phyloP scores from a whole-genome alignment of 345 rosid species.

The Litchi chinensis region DNA sequence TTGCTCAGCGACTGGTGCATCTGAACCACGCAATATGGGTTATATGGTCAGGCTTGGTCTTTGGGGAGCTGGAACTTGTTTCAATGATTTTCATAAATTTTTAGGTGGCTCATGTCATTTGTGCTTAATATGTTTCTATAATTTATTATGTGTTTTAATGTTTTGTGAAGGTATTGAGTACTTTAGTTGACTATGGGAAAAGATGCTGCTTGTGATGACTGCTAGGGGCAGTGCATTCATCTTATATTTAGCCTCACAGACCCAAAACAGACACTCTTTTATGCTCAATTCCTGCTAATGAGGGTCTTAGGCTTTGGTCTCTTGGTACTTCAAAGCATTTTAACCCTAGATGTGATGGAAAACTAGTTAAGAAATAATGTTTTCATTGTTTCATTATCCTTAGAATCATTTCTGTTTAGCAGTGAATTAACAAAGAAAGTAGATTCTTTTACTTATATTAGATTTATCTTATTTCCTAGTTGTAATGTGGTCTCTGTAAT shows the following conservation, averaged over 20 bases:
- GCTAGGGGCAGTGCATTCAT: neutral
- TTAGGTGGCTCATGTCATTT: slow-evolving; percentile 44
- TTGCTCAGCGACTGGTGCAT: slow-evolving; percentile 99
- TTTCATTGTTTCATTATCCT: too few relatives aligned
- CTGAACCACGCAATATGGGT: slow-evolving; percentile 99
- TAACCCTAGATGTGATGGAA: neutral
- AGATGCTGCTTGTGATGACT: neutral
- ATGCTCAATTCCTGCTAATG: neutral
- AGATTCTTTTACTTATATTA: too few relatives aligned
- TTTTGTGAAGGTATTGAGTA: neutral
- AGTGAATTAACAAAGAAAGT: too few relatives aligned
- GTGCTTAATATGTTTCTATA: neutral
- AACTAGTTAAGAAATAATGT: too few relatives aligned
- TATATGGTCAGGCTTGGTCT: slow-evolving; percentile 99
- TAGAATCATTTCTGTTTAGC: too few relatives aligned
- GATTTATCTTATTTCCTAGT: too few relatives aligned
- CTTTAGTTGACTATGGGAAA: slow-evolving; percentile 1
- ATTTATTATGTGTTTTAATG: neutral
- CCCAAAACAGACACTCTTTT: neutral
- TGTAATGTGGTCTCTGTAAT: too few relatives aligned
- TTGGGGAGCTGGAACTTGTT: slow-evolving; percentile 96
- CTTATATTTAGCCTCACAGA: neutral
- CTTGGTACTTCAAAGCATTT: neutral
- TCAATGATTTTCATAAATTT: slow-evolving; percentile 70
- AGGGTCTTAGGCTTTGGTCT: slow-evolving; percentile 5